These are phyloP conservation scores for Brassica incana DNA, from an alignment of 345 rosid genomes.

Conservation along the genomic window DNA sequence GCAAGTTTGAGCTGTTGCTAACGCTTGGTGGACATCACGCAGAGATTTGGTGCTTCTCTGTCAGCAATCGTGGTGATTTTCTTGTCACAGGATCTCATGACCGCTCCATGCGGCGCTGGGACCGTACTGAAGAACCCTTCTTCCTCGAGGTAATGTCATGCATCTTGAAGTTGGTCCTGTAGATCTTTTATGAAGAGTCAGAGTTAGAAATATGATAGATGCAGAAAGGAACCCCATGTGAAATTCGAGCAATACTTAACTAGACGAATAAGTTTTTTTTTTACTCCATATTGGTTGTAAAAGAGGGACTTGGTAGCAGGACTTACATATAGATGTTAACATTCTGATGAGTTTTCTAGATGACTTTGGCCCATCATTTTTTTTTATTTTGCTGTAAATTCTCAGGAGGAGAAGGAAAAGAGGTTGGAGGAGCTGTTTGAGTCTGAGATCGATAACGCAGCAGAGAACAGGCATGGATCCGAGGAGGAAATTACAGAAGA, in stretches of 20 bases:
- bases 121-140: slow-evolving; percentile 93
- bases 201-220: no score
- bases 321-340: no score
- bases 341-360: neutral
- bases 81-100: slow-evolving; percentile 98
- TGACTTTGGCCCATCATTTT: neutral
- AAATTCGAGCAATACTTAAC: no score
- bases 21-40: slow-evolving; percentile 96
- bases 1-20: slow-evolving; percentile 89
- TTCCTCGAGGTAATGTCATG: slow-evolving; percentile 70
- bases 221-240: no score
- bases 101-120: slow-evolving; percentile 97
- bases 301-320: no score
- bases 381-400: slow-evolving; percentile 22
- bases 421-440: slow-evolving; percentile 92
- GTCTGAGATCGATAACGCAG: slow-evolving; percentile 73
- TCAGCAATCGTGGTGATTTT: slow-evolving; percentile 87
- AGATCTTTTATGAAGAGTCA: neutral
- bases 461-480: slow-evolving; percentile 57
- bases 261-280: no score
- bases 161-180: neutral
- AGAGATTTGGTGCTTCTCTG: slow-evolving; percentile 88
- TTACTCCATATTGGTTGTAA: no score
- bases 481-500: slow-evolving; percentile 86
- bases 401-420: slow-evolving; percentile 96